Conservation (phyloP, 192 early-diverging fungal species). For the Allomyces macrogynus region DNA sequence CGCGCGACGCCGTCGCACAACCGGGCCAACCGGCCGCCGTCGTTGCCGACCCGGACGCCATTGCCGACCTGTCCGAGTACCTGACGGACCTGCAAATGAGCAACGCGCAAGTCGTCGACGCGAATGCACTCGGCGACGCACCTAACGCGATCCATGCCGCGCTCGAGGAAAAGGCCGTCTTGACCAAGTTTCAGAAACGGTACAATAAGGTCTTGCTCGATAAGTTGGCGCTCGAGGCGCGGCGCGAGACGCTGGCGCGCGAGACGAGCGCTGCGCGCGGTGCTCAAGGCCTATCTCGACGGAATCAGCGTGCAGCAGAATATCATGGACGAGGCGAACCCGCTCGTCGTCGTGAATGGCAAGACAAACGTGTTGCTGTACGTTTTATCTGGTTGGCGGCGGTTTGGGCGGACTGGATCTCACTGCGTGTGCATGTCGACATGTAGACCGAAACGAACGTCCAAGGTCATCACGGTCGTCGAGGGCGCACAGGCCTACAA, state of each 20-base stretch:
- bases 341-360: conserved; percentile 36
- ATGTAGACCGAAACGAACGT: not conserved
- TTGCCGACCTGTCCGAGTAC: not conserved
- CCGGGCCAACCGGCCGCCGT: not conserved
- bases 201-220: conserved; percentile 33
- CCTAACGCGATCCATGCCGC: not conserved
- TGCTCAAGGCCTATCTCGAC: conserved; percentile 38
- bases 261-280: conserved; percentile 25
- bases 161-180: not conserved
- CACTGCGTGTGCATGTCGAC: not conserved
- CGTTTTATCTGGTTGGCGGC: not conserved
- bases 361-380: conserved; percentile 3
- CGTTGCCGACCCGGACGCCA: not conserved
- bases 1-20: not conserved
- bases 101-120: no score
- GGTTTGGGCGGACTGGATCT: not conserved
- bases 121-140: not conserved
- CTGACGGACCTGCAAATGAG: no score
- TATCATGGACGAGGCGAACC: conserved; percentile 26
- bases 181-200: conserved; percentile 38
- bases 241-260: conserved; percentile 18
- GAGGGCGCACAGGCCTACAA: not conserved
- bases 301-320: conserved; percentile 30
- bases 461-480: not conserved
- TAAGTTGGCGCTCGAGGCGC: conserved; percentile 23